phyloP scores from a whole-genome alignment of 306 rosid species.

The Glycine tomentella region DNA sequence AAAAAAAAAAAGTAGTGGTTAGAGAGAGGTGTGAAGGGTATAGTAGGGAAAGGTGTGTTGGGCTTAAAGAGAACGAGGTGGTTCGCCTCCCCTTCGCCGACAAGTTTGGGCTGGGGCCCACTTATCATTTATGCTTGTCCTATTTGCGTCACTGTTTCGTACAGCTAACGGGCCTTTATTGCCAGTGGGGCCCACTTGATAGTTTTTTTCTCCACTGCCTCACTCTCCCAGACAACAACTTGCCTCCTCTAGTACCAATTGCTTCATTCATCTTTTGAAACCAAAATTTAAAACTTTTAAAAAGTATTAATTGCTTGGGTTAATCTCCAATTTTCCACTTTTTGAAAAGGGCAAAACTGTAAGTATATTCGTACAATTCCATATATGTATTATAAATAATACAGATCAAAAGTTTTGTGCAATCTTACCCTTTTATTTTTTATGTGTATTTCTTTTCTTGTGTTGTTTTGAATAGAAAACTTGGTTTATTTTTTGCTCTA shows the following conservation, averaged over 20 bases:
- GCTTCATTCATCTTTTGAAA: no score
- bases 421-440: no score
- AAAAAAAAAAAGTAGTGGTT: slow-evolving; percentile 9
- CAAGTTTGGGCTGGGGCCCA: slow-evolving; percentile 55
- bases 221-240: slow-evolving; percentile 12
- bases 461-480: no score
- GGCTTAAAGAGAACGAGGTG: slow-evolving; percentile 51
- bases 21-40: neutral
- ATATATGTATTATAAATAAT: no score
- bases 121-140: slow-evolving; percentile 42
- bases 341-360: no score
- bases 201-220: slow-evolving; percentile 10
- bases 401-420: no score
- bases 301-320: no score
- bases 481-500: no score
- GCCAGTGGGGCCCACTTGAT: slow-evolving; percentile 36
- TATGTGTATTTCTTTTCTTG: no score
- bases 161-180: slow-evolving; percentile 40
- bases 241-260: neutral
- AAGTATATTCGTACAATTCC: no score
- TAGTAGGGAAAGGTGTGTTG: slow-evolving; percentile 19
- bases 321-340: no score
- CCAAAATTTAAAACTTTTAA: no score
- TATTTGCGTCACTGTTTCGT: slow-evolving; percentile 24
- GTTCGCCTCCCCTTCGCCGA: slow-evolving; percentile 54